Base-by-base conservation (phyloP, 2,329 filamentous ascomycete species). In the Fusarium acutatum region DNA sequence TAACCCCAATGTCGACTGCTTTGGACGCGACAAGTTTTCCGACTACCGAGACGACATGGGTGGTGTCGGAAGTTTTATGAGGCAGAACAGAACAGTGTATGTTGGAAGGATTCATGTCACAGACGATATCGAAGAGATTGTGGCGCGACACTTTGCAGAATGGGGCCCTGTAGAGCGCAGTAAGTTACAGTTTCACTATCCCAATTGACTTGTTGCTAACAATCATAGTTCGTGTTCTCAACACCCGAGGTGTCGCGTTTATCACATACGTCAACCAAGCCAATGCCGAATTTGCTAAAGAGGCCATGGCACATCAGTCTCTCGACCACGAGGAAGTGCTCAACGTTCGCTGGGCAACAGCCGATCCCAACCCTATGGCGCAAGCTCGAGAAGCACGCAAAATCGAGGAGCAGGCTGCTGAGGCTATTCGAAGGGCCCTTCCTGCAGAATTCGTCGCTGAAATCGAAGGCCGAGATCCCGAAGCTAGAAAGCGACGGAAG, bases 31-130 rank as follows among this genome's bases (percentile, higher is more conserved):
- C 86, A 97, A 97, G 85, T 93, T 94, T 79, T 92, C 90, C 71
- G 96, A 97, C 80, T 98, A 98, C 83, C 88, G 95, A 78, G 96
- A 98, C 81, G 96, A 98, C 81, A 98, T 99, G 96, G 95, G 96
- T 60, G 97, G 97, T 74, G 95, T 98, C 5, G 96, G 96, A 32
- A 94, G 91, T 70, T 99, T 99, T 80, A 92, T 95, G 90, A 89
- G 96, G 28, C 94, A 97, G 79, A 99, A 99, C 80, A 88, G 96
- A 37, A 99, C 96, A 2, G 86, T 99, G 11, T 99, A 99, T 78
- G 90, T 98, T 2, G 96, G 96, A 10, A 88, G 95, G 53, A 98
- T 99, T 81, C 94, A 98, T 81, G 96, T 97, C 40, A 96, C 92
- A 18, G 96, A 98, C 81, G 96, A 98, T 79, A 98, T 98, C 71